Conservation (phyloP, 2,329 filamentous ascomycete genomes). For the Thyridium curvatum region DNA sequence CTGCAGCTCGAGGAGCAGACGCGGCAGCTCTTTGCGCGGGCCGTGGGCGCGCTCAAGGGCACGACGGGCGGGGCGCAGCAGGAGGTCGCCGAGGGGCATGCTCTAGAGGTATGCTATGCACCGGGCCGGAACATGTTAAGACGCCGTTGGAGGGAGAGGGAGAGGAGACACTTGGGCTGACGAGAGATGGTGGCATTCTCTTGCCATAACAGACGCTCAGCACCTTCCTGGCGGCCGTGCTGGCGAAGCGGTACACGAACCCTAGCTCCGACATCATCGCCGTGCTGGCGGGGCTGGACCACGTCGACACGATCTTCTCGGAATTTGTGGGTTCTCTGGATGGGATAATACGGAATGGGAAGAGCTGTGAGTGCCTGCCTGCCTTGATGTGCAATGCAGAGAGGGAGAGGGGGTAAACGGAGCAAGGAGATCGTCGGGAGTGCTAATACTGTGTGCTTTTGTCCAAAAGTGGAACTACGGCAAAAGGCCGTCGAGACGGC, state of each 20-base stretch:
- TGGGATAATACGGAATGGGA: conserved; percentile 70
- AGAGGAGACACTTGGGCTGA: background rate
- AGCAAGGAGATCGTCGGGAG: conserved; percentile 1
- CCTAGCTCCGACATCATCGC: conserved; percentile 92
- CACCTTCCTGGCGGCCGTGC: conserved; percentile 74
- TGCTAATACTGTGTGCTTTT: conserved; percentile 15
- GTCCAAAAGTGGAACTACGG: conserved; percentile 65
- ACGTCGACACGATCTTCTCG: conserved; percentile 79
- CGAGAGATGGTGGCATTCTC: background rate
- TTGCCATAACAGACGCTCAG: conserved; percentile 72
- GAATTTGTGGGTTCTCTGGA: conserved; percentile 84
- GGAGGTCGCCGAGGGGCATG: conserved; percentile 64
- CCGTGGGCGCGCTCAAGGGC: conserved; percentile 62
- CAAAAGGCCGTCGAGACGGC: conserved; percentile 76
- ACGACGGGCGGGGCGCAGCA: conserved; percentile 23
- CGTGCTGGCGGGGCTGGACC: conserved; percentile 80
- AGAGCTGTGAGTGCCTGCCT: conserved; percentile 48
- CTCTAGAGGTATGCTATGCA: conserved; percentile 63
- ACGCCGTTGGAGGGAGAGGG: background rate
- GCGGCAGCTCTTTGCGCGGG: conserved; percentile 69
- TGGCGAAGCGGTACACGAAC: conserved; percentile 89
- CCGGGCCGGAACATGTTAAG: too few relatives aligned
- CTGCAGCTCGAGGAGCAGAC: conserved; percentile 72
- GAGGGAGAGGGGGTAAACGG: background rate
- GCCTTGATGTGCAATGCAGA: too few relatives aligned